Conservation (phyloP, 2,329 filamentous ascomycete genomes). For the Penicillium thymicola region DNA sequence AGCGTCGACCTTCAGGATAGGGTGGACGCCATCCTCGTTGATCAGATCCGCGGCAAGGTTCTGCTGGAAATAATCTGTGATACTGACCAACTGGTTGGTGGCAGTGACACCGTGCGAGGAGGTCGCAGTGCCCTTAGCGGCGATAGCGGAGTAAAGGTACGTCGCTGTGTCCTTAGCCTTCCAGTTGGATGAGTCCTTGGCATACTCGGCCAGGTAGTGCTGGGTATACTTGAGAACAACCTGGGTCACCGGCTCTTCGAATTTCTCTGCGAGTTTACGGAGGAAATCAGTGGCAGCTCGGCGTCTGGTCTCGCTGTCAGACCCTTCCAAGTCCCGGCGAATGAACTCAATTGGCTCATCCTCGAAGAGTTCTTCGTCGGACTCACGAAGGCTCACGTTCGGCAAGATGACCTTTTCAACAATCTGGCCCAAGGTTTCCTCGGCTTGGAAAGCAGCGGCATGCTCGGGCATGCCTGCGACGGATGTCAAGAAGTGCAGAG, state of each 20-base stretch:
- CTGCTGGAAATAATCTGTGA: slow-evolving; percentile 92
- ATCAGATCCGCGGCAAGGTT: slow-evolving; percentile 88
- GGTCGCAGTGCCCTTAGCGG: slow-evolving; percentile 85
- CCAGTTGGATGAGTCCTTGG: slow-evolving; percentile 73
- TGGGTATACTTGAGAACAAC: slow-evolving; percentile 86
- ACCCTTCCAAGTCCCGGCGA: slow-evolving; percentile 88
- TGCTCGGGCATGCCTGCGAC: slow-evolving; percentile 76
- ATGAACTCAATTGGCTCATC: slow-evolving; percentile 99
- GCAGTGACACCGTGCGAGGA: slow-evolving; percentile 85
- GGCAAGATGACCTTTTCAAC: slow-evolving; percentile 95
- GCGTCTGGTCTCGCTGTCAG: slow-evolving; percentile 88
- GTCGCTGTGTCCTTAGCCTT: slow-evolving; percentile 98
- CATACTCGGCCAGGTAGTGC: slow-evolving; percentile 74
- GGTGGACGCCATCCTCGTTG: slow-evolving; percentile 64
- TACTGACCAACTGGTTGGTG: slow-evolving; percentile 80
- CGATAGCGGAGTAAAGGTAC: slow-evolving; percentile 91
- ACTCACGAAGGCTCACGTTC: slow-evolving; percentile 86
- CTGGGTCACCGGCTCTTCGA: slow-evolving; percentile 76
- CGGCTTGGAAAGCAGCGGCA: slow-evolving; percentile 79
- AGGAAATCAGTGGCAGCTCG: slow-evolving; percentile 94
- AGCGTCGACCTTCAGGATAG: slow-evolving; percentile 92
- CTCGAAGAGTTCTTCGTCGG: slow-evolving; percentile 92
- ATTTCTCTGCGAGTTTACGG: slow-evolving; percentile 81
- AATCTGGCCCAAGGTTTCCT: slow-evolving; percentile 75
- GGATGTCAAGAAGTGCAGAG: slow-evolving; percentile 88